Base-by-base conservation (phyloP, 1,139 yeast species). In the Suhomyces chickasaworum region DNA sequence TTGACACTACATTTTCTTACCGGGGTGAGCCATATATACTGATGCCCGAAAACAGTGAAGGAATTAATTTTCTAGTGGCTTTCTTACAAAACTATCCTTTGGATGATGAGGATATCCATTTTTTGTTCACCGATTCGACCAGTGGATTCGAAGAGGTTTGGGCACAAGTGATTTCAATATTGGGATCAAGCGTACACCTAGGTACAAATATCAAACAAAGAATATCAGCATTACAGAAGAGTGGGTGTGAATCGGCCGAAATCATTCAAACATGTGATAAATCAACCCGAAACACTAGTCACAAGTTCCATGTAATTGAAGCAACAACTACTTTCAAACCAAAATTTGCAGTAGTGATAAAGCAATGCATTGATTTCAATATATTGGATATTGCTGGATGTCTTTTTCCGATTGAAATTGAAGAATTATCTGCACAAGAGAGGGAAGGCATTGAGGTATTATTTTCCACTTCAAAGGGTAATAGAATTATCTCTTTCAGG, bases 121-220 rank as follows among this genome's bases (percentile, higher is more conserved):
- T 80, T 46, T 64, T 57, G 41, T 73, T 80, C 45, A 53, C 59
- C 6, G 81, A 78, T 46, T 58, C 64, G 6, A 71, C 73, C 0
- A 59, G 75, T 2, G 87, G 88, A 1, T 81, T 80, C 50, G 88
- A 83, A 54, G 82, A 79, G 49, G 75, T 73, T 0, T 78, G 84
- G 79, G 61, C 71, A 1, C 69, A 68, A 8, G 57, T 80, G 1
- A 66, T 71, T 1, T 56, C 62, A 1, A 51, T 60, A 6, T 64
- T 74, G 29, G 53, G 59, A 3, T 70, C 71, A 0, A 58, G 56
- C 20, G 51, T 80, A 2, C 75, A 66, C 45, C 55, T 71, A n/a
- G 70, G 64, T 30, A 41, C 49, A 1, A 63, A 64, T 18, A 53
- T 64, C 7, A 49, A 47, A 31, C 39, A 56, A 9, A 54, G 72